Conservation (phyloP, 1,284 basidiomycete genomes). For the Coniophora puteana region DNA sequence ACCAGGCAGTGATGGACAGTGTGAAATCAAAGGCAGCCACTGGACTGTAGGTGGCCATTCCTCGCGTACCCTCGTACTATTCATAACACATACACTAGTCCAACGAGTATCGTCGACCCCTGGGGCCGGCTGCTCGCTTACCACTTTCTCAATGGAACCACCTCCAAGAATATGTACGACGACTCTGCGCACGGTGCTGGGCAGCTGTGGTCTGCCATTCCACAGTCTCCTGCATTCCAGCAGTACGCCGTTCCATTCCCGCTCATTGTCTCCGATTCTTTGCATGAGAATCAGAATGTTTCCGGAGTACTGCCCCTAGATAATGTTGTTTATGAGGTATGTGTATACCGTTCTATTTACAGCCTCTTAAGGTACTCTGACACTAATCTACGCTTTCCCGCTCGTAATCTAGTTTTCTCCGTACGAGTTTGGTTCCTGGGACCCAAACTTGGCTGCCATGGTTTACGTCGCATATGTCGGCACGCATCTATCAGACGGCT, state of each 20-base stretch:
- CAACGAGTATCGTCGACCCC: constrained; percentile 59
- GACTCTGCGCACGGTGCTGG: constrained; percentile 59
- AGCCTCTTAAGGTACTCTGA: constrained; percentile 2
- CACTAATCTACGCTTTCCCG: neutral
- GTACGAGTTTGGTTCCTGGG: constrained; percentile 65
- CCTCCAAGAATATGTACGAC: constrained; percentile 56
- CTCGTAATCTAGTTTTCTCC: constrained; percentile 64
- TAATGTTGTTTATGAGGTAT: constrained; percentile 60
- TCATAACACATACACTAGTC: constrained; percentile 23
- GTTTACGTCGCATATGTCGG: constrained; percentile 57
- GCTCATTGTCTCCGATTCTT: constrained; percentile 51
- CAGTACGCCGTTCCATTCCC: constrained; percentile 50
- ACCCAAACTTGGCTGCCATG: constrained; percentile 59
- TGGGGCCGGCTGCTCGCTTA: constrained; percentile 64
- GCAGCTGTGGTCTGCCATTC: constrained; percentile 59
- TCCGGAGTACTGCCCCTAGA: constrained; percentile 38
- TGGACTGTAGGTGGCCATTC: constrained; percentile 41
- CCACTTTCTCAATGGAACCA: constrained; percentile 64
- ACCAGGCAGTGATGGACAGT: constrained; percentile 54
- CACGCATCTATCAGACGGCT: constrained; percentile 51
- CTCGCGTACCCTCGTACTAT: neutral
- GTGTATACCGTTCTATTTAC: constrained; percentile 1
- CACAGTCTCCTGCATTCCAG: constrained; percentile 42
- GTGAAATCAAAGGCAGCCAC: constrained; percentile 51
- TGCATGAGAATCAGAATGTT: constrained; percentile 41